Conservation (phyloP, 2,329 filamentous ascomycete species). For the Fusarium tjaetaba region DNA sequence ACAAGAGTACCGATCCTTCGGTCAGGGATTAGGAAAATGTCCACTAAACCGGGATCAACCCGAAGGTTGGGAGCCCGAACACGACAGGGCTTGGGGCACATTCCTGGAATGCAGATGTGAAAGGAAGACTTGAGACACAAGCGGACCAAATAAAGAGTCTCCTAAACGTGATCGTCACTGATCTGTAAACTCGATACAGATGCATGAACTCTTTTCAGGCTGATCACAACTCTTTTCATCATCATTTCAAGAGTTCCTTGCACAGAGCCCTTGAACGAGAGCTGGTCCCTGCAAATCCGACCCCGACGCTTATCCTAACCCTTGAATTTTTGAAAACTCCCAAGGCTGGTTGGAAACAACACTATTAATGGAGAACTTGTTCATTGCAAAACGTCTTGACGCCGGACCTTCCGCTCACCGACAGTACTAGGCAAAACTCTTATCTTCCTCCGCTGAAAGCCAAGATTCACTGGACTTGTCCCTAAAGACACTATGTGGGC, state of each 20-base stretch:
- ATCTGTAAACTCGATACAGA: neutral
- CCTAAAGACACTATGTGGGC: conserved; percentile 25
- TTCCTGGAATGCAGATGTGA: neutral
- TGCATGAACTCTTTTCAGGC: conserved; percentile 1
- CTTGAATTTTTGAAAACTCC: conserved; percentile 18
- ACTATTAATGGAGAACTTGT: conserved; percentile 1
- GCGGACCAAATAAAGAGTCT: neutral
- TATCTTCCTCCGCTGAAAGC: conserved; percentile 24
- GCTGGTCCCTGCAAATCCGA: conserved; percentile 9
- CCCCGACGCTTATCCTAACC: conserved; percentile 19
- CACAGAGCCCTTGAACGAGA: neutral
- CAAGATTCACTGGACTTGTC: conserved; percentile 25
- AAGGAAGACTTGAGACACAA: neutral
- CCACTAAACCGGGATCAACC: conserved; percentile 25
- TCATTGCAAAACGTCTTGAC: conserved; percentile 6
- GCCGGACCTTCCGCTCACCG: conserved; percentile 30
- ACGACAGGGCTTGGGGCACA: conserved; percentile 13
- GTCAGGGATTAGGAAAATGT: conserved; percentile 34
- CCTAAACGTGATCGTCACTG: neutral
- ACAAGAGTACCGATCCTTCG: conserved; percentile 37
- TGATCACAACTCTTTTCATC: neutral
- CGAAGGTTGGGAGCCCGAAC: conserved; percentile 14
- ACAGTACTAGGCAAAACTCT: conserved; percentile 30
- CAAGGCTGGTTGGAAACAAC: conserved; percentile 7
- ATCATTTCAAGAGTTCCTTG: neutral